Conservation (phyloP, 441 rosid species). For the Kokia cookei region DNA sequence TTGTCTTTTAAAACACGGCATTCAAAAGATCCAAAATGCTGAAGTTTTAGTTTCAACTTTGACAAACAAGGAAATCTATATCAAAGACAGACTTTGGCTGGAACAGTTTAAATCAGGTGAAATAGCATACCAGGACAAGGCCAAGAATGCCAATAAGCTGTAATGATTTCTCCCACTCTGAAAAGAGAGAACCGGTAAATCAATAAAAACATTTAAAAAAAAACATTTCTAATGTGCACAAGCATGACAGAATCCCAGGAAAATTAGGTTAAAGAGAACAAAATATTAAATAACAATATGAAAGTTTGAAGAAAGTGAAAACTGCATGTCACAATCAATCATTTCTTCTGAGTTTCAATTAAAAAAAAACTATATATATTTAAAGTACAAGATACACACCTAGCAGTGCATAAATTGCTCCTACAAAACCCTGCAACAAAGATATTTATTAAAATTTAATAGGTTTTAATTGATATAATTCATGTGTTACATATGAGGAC, state of each 20-base stretch:
- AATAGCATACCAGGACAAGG: constrained; percentile 47
- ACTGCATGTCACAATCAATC: not conserved
- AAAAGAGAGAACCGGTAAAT: constrained; percentile 1
- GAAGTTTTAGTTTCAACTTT: not conserved
- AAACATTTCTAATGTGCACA: not conserved
- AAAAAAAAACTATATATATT: not conserved
- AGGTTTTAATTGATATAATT: not conserved
- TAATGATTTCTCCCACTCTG: constrained; percentile 90
- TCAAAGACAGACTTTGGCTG: not conserved
- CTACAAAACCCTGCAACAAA: constrained; percentile 56
- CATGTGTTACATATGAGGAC: not conserved
- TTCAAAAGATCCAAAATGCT: not conserved
- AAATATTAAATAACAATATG: not conserved
- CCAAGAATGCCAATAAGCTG: constrained; percentile 77
- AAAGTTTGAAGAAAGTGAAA: not conserved
- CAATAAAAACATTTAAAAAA: not conserved
- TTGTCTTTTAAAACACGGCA: not conserved
- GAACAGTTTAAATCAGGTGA: constrained; percentile 6
- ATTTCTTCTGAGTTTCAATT: not conserved
- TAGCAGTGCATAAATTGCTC: constrained; percentile 50
- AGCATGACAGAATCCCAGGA: not conserved
- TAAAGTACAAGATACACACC: constrained; percentile 38
- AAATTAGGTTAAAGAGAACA: not conserved
- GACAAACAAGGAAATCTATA: constrained; percentile 6
- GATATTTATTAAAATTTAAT: constrained; percentile 5